Conservation (phyloP, 179 eudicot genomes). For the Actinidia arguta region DNA sequence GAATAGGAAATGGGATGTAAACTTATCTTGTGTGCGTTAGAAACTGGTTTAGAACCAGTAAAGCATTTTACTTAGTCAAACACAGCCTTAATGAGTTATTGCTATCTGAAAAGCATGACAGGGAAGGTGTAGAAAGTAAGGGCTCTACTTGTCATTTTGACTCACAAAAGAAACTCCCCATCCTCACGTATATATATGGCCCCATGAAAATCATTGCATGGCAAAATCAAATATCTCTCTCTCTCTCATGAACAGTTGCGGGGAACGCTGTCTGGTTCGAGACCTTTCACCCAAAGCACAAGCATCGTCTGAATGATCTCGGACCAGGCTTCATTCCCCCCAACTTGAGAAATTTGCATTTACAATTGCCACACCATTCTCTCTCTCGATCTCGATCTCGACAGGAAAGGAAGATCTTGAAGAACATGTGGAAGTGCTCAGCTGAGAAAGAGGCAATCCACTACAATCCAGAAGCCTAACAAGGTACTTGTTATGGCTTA, state of each 20-base stretch:
- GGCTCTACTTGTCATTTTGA: background rate
- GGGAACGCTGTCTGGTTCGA: conserved; percentile 56
- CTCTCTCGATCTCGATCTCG: conserved; percentile 1
- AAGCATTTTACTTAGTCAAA: conserved; percentile 9
- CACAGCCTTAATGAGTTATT: conserved; percentile 20
- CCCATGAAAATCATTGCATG: conserved; percentile 27
- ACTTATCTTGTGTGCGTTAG: too few species aligned
- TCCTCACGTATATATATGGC: conserved; percentile 25
- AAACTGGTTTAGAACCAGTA: background rate
- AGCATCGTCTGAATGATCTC: conserved; percentile 48
- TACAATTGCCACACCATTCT: background rate
- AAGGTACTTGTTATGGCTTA: background rate
- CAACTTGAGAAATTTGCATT: conserved; percentile 35
- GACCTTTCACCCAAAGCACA: conserved; percentile 24
- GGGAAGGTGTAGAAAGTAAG: conserved; percentile 8
- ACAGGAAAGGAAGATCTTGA: conserved; percentile 7
- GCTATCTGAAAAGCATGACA: conserved; percentile 17
- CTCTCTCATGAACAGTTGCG: conserved; percentile 30
- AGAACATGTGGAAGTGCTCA: conserved; percentile 1
- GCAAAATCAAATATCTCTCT: conserved; percentile 20
- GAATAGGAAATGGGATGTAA: too few species aligned
- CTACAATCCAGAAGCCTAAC: background rate
- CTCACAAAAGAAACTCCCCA: conserved; percentile 3
- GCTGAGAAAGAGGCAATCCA: conserved; percentile 6
- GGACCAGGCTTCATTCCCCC: conserved; percentile 99